Conservation (phyloP, 768 basidiomycete genomes). For the Pholiota conissans region DNA sequence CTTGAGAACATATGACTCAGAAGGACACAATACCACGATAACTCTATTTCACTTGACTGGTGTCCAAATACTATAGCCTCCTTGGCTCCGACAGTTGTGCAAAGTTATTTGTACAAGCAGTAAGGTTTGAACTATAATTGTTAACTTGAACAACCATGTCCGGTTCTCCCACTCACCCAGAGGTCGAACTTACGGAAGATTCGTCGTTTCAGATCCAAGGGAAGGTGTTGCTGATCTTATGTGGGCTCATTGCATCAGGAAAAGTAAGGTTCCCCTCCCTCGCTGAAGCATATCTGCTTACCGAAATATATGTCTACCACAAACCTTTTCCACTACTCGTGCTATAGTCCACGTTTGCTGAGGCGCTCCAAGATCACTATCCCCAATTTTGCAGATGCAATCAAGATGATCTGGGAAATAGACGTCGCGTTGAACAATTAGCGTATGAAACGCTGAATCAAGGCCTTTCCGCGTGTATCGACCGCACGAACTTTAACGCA, state of each 20-base stretch:
- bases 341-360: conserved; percentile 62
- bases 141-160: conserved; percentile 19
- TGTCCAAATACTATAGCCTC: not conserved
- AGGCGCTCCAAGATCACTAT: conserved; percentile 60
- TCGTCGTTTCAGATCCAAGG: conserved; percentile 27
- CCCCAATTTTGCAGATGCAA: conserved; percentile 71
- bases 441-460: conserved; percentile 49
- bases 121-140: conserved; percentile 13
- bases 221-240: conserved; percentile 66
- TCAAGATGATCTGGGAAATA: conserved; percentile 77
- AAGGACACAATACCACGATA: not conserved
- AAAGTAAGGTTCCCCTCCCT: conserved; percentile 45
- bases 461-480: conserved; percentile 77
- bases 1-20: not conserved
- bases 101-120: conserved; percentile 3
- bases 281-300: not conserved
- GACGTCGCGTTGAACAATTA: conserved; percentile 62
- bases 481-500: conserved; percentile 75
- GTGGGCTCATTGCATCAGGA: conserved; percentile 74
- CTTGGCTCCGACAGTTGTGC: not conserved
- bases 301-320: conserved; percentile 8
- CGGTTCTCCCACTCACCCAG: conserved; percentile 11
- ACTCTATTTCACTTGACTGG: not conserved
- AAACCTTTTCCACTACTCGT: conserved; percentile 13
- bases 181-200: conserved; percentile 10